phyloP scores from a whole-genome alignment of 192 early-diverging fungal species.

The Coemansia sp. region DNA sequence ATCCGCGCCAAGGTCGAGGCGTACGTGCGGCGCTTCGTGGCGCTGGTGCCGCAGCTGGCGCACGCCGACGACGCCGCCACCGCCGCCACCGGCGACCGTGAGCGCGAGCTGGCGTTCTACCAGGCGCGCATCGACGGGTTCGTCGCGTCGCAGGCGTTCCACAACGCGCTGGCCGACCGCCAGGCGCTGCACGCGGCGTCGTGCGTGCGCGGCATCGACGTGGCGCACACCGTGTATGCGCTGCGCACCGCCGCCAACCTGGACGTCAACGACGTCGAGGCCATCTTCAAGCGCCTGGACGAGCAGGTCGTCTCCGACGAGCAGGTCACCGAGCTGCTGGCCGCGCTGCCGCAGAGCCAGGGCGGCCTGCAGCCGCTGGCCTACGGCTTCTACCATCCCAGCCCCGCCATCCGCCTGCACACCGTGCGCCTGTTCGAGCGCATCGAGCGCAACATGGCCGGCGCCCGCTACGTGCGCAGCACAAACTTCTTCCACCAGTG shows the following conservation, averaged over 20 bases:
- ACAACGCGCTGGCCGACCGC: conserved; percentile 64
- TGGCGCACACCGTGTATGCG: conserved; percentile 64
- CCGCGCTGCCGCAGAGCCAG: conserved; percentile 70
- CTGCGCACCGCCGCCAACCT: conserved; percentile 56
- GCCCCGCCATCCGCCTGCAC: conserved; percentile 61
- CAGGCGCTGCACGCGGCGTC: conserved; percentile 54
- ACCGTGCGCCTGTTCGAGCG: conserved; percentile 73
- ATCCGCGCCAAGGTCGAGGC: conserved; percentile 87
- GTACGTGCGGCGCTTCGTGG: conserved; percentile 81
- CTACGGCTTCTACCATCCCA: conserved; percentile 75
- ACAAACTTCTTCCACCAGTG: conserved; percentile 55
- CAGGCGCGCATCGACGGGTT: conserved; percentile 85
- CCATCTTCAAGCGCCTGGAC: conserved; percentile 68
- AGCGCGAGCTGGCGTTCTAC: conserved; percentile 71
- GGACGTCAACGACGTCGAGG: conserved; percentile 59
- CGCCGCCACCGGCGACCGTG: conserved; percentile 64
- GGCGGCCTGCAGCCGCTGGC: conserved; percentile 81
- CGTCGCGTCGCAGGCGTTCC: conserved; percentile 71
- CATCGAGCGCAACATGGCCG: conserved; percentile 64
- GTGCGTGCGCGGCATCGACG: conserved; percentile 66
- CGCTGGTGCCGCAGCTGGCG: conserved; percentile 72
- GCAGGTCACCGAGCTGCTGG: conserved; percentile 75
- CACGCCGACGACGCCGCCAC: conserved; percentile 62
- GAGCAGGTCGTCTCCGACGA: conserved; percentile 66
- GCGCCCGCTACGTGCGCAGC: conserved; percentile 45